Percentiles rank a stretch among this genome's conserved stretches.
phyloP scores from a whole-genome alignment of 805 yeast species.

The Saccharomycopsis schoenii region DNA sequence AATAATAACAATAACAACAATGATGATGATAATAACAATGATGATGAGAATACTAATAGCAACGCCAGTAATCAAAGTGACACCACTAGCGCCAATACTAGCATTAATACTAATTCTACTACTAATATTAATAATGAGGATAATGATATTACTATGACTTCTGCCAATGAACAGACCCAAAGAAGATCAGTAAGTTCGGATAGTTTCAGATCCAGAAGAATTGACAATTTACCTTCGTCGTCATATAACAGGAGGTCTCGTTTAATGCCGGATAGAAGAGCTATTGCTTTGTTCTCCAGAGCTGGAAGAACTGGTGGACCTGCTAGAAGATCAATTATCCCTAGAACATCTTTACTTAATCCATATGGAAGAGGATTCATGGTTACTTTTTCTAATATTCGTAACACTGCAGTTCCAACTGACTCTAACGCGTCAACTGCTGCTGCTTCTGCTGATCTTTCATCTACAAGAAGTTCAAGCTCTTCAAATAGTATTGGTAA shows the following conservation, averaged over 20 bases:
- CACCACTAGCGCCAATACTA: not conserved
- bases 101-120: not conserved
- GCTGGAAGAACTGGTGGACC: not conserved
- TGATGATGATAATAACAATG: not conserved
- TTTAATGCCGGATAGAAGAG: conserved; percentile 1
- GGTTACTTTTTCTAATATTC: not conserved
- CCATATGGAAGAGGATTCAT: not conserved
- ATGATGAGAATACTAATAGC: not conserved
- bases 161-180: not conserved
- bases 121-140: not conserved
- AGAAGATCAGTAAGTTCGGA: not conserved
- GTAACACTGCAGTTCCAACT: not conserved
- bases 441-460: not conserved
- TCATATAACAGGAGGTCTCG: not conserved
- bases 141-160: not conserved
- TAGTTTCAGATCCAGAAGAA: not conserved
- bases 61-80: not conserved
- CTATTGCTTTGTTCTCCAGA: not conserved
- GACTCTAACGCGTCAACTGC: not conserved
- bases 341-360: not conserved
- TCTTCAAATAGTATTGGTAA: not conserved
- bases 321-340: not conserved
- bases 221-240: not conserved
- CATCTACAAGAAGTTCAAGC: not conserved
- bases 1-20: not conserved